phyloP scores from a whole-genome alignment of 176 grass and related monocot species.

The Carex kokanica region DNA sequence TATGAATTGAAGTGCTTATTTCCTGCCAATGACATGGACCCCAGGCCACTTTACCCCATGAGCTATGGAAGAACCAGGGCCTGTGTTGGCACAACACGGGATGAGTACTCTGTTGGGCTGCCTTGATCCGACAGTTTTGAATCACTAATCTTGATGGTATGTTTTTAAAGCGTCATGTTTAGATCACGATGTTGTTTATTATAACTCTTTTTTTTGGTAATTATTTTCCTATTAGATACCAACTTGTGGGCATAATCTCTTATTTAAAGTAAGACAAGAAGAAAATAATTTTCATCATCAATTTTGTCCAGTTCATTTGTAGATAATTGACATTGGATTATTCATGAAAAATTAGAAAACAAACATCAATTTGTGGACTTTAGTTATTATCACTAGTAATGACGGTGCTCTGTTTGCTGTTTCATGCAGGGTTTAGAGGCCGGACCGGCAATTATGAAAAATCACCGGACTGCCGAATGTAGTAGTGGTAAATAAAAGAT shows the following conservation, averaged over 20 bases:
- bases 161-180: constrained; percentile 36
- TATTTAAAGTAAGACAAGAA: too few relatives aligned
- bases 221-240: neutral
- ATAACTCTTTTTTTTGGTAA: neutral
- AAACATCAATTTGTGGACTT: neutral
- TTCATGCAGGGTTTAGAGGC: neutral
- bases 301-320: too few relatives aligned
- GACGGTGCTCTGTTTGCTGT: neutral
- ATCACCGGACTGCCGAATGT: constrained; percentile 38
- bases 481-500: constrained; percentile 60
- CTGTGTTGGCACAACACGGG: constrained; percentile 29
- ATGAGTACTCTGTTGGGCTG: neutral
- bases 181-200: neutral
- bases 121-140: constrained; percentile 64
- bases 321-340: neutral
- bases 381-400: neutral
- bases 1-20: constrained; percentile 49
- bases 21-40: constrained; percentile 35
- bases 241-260: neutral
- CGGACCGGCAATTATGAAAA: neutral
- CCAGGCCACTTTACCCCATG: constrained; percentile 53
- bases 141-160: constrained; percentile 60
- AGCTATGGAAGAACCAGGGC: constrained; percentile 53
- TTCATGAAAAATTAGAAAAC: neutral
- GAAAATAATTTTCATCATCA: too few relatives aligned